A percentile compares a stretch with the other conserved stretches of the same genome.
These are phyloP conservation scores for Collybia nuda DNA, from an alignment of 768 basidiomycete genomes.

Conservation along the genomic window DNA sequence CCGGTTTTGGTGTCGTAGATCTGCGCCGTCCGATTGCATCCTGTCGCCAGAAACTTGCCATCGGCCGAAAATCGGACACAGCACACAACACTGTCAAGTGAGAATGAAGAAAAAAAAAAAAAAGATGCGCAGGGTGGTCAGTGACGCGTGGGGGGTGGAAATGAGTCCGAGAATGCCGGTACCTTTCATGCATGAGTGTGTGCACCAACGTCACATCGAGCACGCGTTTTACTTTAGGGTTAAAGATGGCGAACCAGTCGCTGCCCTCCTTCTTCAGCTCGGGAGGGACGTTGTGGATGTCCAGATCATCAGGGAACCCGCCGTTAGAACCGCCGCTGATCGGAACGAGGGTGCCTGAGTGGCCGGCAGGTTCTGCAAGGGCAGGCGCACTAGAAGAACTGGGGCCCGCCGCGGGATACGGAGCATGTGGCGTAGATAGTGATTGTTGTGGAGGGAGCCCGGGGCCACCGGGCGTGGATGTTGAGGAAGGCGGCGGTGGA, in stretches of 20 bases:
- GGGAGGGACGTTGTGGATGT: slow-evolving; percentile 38
- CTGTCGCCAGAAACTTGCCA: slow-evolving; percentile 90
- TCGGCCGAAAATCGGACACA: slow-evolving; percentile 95
- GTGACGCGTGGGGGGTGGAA: no score
- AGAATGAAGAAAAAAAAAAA: no score
- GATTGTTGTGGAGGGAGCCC: slow-evolving; percentile 32
- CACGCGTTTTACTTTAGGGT: slow-evolving; percentile 72
- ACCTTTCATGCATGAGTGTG: slow-evolving; percentile 92
- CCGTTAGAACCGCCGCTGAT: slow-evolving; percentile 16
- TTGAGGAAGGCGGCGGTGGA: slow-evolving; percentile 29
- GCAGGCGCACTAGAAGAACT: slow-evolving; percentile 9
- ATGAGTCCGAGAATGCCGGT: slow-evolving; percentile 4
- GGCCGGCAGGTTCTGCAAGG: slow-evolving; percentile 10
- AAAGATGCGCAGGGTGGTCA: no score
- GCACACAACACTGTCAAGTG: slow-evolving; percentile 68
- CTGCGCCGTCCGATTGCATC: slow-evolving; percentile 94
- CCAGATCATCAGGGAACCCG: slow-evolving; percentile 47
- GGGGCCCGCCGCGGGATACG: slow-evolving; percentile 12
- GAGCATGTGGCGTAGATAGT: slow-evolving; percentile 7
- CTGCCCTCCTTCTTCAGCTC: slow-evolving; percentile 71
- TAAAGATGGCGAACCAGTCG: slow-evolving; percentile 92
- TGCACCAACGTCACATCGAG: slow-evolving; percentile 82
- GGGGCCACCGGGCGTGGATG: slow-evolving; percentile 29
- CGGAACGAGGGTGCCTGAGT: slow-evolving; percentile 14
- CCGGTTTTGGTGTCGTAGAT: slow-evolving; percentile 95